Evolutionary conservation across 116 monocot genomes (phyloP), one percentile per base, ranked within the genome.

Genomic region (Iris pallida): DNA sequence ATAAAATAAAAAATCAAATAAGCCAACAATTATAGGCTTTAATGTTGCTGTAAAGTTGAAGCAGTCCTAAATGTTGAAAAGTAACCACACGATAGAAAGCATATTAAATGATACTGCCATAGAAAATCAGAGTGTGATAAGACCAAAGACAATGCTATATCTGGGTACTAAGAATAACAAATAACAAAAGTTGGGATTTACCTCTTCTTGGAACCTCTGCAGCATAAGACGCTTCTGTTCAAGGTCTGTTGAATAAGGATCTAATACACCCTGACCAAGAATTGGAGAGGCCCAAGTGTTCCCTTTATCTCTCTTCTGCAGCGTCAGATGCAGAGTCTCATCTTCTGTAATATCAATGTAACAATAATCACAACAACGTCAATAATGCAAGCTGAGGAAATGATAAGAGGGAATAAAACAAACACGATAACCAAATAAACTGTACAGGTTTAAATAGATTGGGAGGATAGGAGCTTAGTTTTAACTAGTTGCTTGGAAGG

Each of bases 171-270:
- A 55, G 9, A 61, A 30, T 30, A 30, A 30, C 30, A 30, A 30
- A 30, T 30, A 30, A 30, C 30, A 30, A 30, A 30, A 30, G 30
- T 13, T 11, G 59, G 45, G 43, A 0, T 61, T 53, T 41, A 97
- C 92, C 88, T 97, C 97, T 75, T 97, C 97, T 80, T 97, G 97
- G 77, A 97, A 97, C 74, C 97, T 97, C 79, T 97, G 97, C 59
- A 97, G 78, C 97, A 97, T 97, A 47, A 97, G 97, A 20, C 97
- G 92, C 59, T 92, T 97, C 66, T 97, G 97, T 72, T 97, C 97
- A 53, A 85, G 73, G 63, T 92, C 92, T 15, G 86, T 78, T 7
- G 79, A 19, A 60, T 83, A 92, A 59, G 97, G 89, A 73, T 97
- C 97, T 10, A 97, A 70, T 16, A 45, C 20, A 47, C 92, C 97